Percentiles rank a stretch among this genome's conserved stretches.
These are phyloP conservation scores for Capsicum rhomboideum DNA, from an alignment of 257 asterid genomes.

Conservation along the genomic window DNA sequence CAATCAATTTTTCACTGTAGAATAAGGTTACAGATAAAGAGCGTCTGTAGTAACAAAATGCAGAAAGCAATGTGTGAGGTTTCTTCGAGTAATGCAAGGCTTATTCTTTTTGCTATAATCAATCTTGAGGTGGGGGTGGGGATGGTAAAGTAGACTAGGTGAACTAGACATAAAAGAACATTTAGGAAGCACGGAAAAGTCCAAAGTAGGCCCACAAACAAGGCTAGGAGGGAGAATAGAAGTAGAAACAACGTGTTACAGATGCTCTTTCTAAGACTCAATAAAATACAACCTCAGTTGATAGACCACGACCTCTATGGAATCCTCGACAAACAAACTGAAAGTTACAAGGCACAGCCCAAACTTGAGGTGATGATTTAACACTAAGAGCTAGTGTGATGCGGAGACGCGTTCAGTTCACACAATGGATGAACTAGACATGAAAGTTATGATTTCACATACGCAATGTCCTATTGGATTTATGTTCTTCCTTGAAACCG, in stretches of 20 bases:
- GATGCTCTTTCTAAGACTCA: background rate
- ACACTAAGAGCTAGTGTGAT: background rate
- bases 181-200: background rate
- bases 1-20: background rate
- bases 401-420: background rate
- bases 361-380: background rate
- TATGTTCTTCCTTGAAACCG: background rate
- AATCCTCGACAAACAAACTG: background rate
- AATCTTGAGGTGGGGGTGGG: background rate
- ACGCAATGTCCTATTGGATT: background rate
- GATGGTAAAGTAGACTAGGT: background rate
- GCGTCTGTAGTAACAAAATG: background rate
- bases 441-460: background rate
- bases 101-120: no score
- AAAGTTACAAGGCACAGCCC: background rate
- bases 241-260: background rate
- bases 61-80: background rate
- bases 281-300: background rate
- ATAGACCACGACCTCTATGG: background rate
- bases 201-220: background rate
- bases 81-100: background rate
- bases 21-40: background rate
- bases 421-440: background rate
- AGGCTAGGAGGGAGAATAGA: background rate
- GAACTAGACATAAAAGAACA: background rate